Conservation (phyloP, 2,329 filamentous ascomycete species). For the Tolypocladium ovalisporum region DNA sequence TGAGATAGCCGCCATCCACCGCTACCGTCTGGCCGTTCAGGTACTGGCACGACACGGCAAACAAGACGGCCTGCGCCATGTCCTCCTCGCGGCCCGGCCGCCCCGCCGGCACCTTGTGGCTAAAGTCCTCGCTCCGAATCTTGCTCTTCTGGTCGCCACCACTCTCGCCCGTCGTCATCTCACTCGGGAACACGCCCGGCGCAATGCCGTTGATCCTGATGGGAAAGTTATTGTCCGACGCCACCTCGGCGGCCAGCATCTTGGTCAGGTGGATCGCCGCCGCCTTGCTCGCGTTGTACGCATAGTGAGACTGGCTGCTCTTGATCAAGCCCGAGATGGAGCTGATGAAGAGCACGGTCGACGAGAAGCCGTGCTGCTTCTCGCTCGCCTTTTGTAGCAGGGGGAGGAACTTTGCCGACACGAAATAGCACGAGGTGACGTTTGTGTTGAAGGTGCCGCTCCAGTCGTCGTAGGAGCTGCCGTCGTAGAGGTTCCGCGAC, state of each 20-base stretch:
- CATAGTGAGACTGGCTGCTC: slow-evolving; percentile 51
- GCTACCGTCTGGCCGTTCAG: slow-evolving; percentile 31
- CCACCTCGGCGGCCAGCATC: slow-evolving; percentile 52
- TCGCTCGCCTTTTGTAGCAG: slow-evolving; percentile 43
- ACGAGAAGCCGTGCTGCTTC: slow-evolving; percentile 34
- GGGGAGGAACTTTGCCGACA: slow-evolving; percentile 51
- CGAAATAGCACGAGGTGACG: slow-evolving; percentile 58
- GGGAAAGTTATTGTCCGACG: slow-evolving; percentile 42
- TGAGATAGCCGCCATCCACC: slow-evolving; percentile 33
- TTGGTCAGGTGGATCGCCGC: slow-evolving; percentile 53
- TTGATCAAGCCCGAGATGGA: slow-evolving; percentile 56
- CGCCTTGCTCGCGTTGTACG: slow-evolving; percentile 54
- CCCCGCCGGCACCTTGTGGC: slow-evolving; percentile 46
- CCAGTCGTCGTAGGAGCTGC: slow-evolving; percentile 59
- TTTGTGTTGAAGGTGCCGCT: slow-evolving; percentile 63
- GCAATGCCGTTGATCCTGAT: slow-evolving; percentile 64
- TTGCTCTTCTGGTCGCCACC: slow-evolving; percentile 45
- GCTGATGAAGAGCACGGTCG: slow-evolving; percentile 58
- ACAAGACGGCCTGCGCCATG: slow-evolving; percentile 58
- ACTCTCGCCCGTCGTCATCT: slow-evolving; percentile 52
- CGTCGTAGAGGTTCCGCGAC: slow-evolving; percentile 56
- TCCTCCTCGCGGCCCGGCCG: slow-evolving; percentile 61
- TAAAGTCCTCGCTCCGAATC: slow-evolving; percentile 45
- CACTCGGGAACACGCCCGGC: slow-evolving; percentile 59
- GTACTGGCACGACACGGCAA: slow-evolving; percentile 31